Evolutionary conservation across 1,139 yeast species (phyloP).

Genomic region (Tardiomyces digboiensis): DNA sequence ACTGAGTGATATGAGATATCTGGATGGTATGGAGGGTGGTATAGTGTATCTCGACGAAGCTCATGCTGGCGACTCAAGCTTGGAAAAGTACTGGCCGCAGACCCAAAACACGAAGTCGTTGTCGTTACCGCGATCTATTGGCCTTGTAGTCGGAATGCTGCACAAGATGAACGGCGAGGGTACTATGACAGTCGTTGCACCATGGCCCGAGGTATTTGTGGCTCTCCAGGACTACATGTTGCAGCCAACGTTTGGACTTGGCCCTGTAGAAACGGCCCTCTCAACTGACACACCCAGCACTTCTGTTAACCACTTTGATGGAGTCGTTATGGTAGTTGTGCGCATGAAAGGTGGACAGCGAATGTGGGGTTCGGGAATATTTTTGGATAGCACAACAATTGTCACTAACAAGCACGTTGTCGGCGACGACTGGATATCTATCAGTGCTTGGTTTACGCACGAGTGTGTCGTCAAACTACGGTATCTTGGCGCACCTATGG

Average conservation of each 20-base stretch:
- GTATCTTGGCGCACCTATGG: constrained; percentile 23
- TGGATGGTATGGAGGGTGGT: constrained; percentile 64
- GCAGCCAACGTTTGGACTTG: not conserved
- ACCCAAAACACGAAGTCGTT: constrained; percentile 1
- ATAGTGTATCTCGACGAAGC: constrained; percentile 24
- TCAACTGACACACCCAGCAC: not conserved
- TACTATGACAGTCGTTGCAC: constrained; percentile 39
- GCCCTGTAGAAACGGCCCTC: not conserved
- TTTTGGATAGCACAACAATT: constrained; percentile 26
- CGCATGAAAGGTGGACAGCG: constrained; percentile 6
- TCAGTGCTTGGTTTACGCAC: constrained; percentile 20
- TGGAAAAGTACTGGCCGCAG: not conserved
- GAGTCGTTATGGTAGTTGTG: constrained; percentile 10
- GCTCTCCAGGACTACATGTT: constrained; percentile 1
- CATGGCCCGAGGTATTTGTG: constrained; percentile 35
- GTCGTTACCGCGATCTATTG: constrained; percentile 26
- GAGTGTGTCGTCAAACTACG: constrained; percentile 9
- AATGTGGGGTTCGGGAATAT: constrained; percentile 41
- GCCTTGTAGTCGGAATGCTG: constrained; percentile 45
- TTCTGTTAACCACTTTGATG: constrained; percentile 2
- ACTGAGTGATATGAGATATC: constrained; percentile 44
- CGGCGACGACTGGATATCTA: constrained; percentile 11
- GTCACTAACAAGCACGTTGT: constrained; percentile 40
- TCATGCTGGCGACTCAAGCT: not conserved
- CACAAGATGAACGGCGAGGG: constrained; percentile 52